These are phyloP conservation scores for Schrenkiella parvula DNA, from an alignment of 345 rosid genomes.

Conservation along the genomic window DNA sequence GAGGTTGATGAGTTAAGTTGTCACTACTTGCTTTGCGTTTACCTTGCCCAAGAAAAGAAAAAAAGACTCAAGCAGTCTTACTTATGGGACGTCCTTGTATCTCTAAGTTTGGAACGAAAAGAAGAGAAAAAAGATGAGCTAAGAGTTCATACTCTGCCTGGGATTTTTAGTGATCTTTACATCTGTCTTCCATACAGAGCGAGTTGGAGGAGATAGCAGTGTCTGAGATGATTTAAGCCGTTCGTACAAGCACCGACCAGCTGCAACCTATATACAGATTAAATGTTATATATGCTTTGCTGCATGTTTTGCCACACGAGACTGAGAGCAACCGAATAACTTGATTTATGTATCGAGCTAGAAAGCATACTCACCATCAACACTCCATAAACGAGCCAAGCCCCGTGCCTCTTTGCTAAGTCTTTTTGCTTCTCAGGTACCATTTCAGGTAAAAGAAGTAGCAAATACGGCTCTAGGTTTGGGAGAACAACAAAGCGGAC, in stretches of 20 bases:
- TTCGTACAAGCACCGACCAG: conserved; percentile 68
- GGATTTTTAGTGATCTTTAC: conserved; percentile 35
- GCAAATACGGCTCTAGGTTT: conserved; percentile 68
- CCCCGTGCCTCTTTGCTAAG: conserved; percentile 59
- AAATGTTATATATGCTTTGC: conserved; percentile 10
- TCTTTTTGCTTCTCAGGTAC: conserved; percentile 59
- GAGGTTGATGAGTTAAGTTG: conserved; percentile 60
- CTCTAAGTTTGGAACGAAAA: background rate
- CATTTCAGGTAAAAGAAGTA: conserved; percentile 71
- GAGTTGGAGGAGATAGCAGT: conserved; percentile 50
- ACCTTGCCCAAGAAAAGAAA: conserved; percentile 36
- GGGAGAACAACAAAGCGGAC: conserved; percentile 77
- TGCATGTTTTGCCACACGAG: background rate
- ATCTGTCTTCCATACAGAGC: conserved; percentile 45
- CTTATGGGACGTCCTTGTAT: background rate
- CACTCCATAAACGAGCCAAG: conserved; percentile 82
- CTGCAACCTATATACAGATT: conserved; percentile 54
- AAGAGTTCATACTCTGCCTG: conserved; percentile 42
- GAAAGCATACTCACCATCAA: conserved; percentile 50
- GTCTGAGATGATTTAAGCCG: conserved; percentile 52
- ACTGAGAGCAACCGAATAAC: background rate
- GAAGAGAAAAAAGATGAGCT: conserved; percentile 2
- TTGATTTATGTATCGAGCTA: background rate
- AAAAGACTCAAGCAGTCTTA: background rate
- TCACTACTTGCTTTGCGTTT: conserved; percentile 76